These are phyloP conservation scores for Clonostachys rosea DNA, from an alignment of 2,329 filamentous ascomycete species.

Conservation along the genomic window DNA sequence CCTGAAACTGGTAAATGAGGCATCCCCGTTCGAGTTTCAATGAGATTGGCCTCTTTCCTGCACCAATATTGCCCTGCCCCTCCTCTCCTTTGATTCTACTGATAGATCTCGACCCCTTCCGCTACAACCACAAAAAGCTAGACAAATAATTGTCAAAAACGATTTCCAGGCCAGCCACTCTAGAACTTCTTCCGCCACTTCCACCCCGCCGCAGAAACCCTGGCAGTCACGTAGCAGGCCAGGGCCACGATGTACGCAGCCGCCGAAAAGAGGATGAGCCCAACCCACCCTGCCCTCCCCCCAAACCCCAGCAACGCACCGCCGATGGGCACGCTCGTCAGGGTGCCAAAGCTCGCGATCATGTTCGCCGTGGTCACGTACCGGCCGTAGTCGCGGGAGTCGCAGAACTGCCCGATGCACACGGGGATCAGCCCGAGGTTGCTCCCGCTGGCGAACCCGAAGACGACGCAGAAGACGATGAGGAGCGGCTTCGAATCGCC, in stretches of 20 bases:
- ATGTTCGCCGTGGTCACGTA: slow-evolving; percentile 69
- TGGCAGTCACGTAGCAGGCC: slow-evolving; percentile 21
- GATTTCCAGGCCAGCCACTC: too few relatives aligned
- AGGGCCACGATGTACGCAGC: slow-evolving; percentile 23
- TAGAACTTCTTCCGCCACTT: slow-evolving; percentile 7
- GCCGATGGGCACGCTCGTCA: slow-evolving; percentile 52
- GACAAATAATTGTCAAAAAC: too few relatives aligned
- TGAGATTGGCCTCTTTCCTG: too few relatives aligned
- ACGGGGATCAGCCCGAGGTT: slow-evolving; percentile 69
- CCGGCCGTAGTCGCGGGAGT: slow-evolving; percentile 63
- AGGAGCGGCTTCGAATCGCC: slow-evolving; percentile 15
- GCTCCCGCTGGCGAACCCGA: slow-evolving; percentile 68
- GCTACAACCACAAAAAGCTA: too few relatives aligned
- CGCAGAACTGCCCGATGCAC: slow-evolving; percentile 66
- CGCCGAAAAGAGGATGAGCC: slow-evolving; percentile 31
- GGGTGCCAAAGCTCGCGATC: slow-evolving; percentile 54
- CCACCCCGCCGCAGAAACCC: slow-evolving; percentile 29
- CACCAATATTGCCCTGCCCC: too few relatives aligned
- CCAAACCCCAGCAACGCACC: slow-evolving; percentile 21
- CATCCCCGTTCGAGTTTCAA: too few relatives aligned
- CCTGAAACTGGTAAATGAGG: too few relatives aligned
- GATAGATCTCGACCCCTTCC: too few relatives aligned
- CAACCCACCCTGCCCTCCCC: slow-evolving; percentile 22
- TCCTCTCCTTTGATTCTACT: too few relatives aligned
- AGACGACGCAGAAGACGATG: slow-evolving; percentile 53